Base-by-base conservation (phyloP, 768 basidiomycete genomes). In the Leucosporidium scottii region DNA sequence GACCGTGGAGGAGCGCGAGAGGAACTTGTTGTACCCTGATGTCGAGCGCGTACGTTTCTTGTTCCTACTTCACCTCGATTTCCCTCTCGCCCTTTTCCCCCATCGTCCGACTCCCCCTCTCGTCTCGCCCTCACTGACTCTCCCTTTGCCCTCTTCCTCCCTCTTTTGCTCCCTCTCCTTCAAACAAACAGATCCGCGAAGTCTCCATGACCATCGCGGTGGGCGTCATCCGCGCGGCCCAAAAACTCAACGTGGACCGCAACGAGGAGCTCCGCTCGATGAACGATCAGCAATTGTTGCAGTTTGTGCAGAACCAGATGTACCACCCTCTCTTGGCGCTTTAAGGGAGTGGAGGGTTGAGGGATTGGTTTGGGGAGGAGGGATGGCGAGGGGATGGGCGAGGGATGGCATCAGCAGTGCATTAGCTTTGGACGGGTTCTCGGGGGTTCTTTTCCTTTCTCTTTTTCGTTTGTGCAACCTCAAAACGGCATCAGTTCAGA, bases 21-120 rank as follows among this genome's bases (percentile, higher is more conserved):
- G 79, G 51, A 87, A 84, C 54, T 82, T 93, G 57, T 77, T 97
- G 12, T 96, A 96, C 78, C 93, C 93, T 55, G 84, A 85, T 58
- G 82, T 94, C 65, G 84, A 88, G 74, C 83, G 92, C 34, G 87
- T 65, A 34, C 47, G 68, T 39, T 23, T 25, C 36, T 60, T 28
- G 27, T 50, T 9, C 47, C 15, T 20, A n/a, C n/a, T n/a, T n/a
- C n/a, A n/a, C n/a, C n/a, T n/a, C n/a, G n/a, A n/a, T n/a, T n/a
- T n/a, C n/a, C n/a, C 7, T 1, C n/a, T 13, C 56, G 20, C 10
- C 31, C n/a, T n/a, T n/a, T n/a, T n/a, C n/a, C n/a, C n/a, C n/a
- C n/a, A n/a, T n/a, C n/a, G n/a, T n/a, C n/a, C n/a, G n/a, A n/a
- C n/a, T n/a, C n/a, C n/a, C n/a, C n/a, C n/a, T n/a, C n/a, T n/a